A percentile compares a stretch with the other conserved stretches of the same genome.
Conservation (phyloP, 805 yeast species). For the Myxozyma udenii region DNA sequence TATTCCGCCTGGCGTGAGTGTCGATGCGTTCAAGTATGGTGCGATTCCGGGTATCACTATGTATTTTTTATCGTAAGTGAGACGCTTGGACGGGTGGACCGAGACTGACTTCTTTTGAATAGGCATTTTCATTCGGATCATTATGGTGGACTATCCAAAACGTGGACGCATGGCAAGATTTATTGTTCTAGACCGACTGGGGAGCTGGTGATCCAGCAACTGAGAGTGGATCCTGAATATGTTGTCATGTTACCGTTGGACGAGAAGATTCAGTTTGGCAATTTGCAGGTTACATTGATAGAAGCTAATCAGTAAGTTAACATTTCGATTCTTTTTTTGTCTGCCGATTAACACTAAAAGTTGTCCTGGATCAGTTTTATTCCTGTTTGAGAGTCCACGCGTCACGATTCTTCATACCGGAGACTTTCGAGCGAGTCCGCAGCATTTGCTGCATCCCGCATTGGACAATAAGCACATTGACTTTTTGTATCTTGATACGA, state of each 20-base stretch:
- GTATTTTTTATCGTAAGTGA: constrained; percentile 37
- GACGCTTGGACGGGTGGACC: constrained; percentile 32
- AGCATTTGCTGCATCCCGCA: constrained; percentile 46
- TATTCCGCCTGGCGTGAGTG: constrained; percentile 38
- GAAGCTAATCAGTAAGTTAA: constrained; percentile 71
- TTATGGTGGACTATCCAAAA: constrained; percentile 77
- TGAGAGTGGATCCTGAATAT: constrained; percentile 50
- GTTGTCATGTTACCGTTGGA: constrained; percentile 47
- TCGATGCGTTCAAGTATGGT: constrained; percentile 42
- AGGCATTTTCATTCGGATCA: constrained; percentile 90
- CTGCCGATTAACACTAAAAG: background rate
- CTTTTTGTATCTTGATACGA: constrained; percentile 80
- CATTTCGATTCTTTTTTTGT: background rate
- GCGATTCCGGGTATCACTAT: constrained; percentile 35
- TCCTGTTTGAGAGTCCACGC: constrained; percentile 53
- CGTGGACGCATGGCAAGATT: constrained; percentile 71
- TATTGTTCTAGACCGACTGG: constrained; percentile 73
- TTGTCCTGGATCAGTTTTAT: constrained; percentile 92
- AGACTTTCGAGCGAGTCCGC: constrained; percentile 72
- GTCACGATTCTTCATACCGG: constrained; percentile 75
- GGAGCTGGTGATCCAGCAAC: constrained; percentile 51
- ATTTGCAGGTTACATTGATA: constrained; percentile 54
- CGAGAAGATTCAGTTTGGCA: constrained; percentile 42
- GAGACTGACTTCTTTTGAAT: background rate
- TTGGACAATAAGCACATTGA: constrained; percentile 44